Evolutionary conservation across 345 rosid species (phyloP), one percentile per base, ranked within the genome.

Genomic region (Fremontodendron californicum): DNA sequence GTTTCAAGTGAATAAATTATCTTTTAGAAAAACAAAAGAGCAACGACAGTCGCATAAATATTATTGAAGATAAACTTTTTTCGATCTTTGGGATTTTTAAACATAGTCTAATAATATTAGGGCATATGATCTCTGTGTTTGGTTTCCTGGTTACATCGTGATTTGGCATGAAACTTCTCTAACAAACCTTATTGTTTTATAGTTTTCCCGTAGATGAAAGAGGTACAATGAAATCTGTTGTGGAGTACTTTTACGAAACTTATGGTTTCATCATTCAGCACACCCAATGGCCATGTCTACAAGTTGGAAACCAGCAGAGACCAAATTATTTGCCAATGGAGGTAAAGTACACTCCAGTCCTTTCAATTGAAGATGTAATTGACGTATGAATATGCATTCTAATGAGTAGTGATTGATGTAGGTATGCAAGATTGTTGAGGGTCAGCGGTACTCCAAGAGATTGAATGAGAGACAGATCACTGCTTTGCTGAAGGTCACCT

Each of bases 381-480:
- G n/a, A 40, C 42, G 5, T 67, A 29, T 64, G 29, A 6, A 29
- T 29, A 9, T 63, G 25, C 25, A 13, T 74, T 51, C 58, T 75
- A 58, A 72, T 69, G 21, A 8, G 29, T 48, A 58, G 35, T 49
- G 45, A 33, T 71, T 76, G 19, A 66, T 52, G 40, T 85, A 94
- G 99, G 98, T 94, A 11, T 92, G 98, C 86, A 96, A 94, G 86
- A 94, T 96, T 60, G 98, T 94, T 6, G 97, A 96, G 84, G 99
- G 99, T 31, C 98, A 96, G 80, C 84, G 99, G 84, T 96, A 96
- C 78, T 90, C 98, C 0, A 96, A 94, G 81, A 86, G 99, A 74
- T 79, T 96, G 80, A 96, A 96, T 79, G 99, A 96, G 81, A 94
- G 88, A 74, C 99, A 96, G 83, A 94, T 96, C 49, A 92, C 98